Evolutionary conservation across 2,329 filamentous ascomycete genomes (phyloP), one percentile per base, ranked within the genome.

Genomic region (Cladosporium sp.): DNA sequence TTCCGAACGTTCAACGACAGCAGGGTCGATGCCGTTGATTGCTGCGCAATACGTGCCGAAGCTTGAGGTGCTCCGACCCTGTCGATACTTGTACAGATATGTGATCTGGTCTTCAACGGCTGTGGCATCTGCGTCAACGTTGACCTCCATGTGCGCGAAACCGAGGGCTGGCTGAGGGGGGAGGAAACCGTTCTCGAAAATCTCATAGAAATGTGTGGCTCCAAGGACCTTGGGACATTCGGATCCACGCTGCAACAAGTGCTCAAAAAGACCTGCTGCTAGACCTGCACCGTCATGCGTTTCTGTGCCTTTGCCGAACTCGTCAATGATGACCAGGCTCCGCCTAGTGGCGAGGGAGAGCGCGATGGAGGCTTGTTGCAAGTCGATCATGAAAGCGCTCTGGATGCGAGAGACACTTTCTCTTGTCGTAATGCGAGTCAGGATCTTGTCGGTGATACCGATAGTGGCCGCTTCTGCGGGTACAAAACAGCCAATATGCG

Each of bases 401-500:
- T 85, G 80, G 7, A 75, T 72, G 56, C 76, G 77, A 2, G 82
- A 84, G 2, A 85, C 80, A 13, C 79, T 82, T 59, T 86, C 83
- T 53, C 83, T 75, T 0, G 90, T 91, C 15, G 86, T 82, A 42
- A 96, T 86, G 16, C 90, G 82, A 1, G 91, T 95, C 42, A 97
- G 70, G 39, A 98, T 94, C 62, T 88, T 94, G 72, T 97, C 93
- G 0, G 92, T 96, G 30, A 97, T 69, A 0, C 93, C 92, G 54
- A 98, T 84, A 1, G 70, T 78, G 7, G 91, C 92, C 22, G 69
- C 73, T 13, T 83, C 77, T 1, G 91, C 92, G 1, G 93, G 92
- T 1, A 98, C 88, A 64, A 88, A 97, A 65, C 89, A 92, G 45
- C 93, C 93, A 47, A 95, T 80, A 63, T 98, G 93, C 0, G 93